phyloP scores from a whole-genome alignment of 2,329 filamentous ascomycete genomes.

The Arthrobotrys sphaeroides region DNA sequence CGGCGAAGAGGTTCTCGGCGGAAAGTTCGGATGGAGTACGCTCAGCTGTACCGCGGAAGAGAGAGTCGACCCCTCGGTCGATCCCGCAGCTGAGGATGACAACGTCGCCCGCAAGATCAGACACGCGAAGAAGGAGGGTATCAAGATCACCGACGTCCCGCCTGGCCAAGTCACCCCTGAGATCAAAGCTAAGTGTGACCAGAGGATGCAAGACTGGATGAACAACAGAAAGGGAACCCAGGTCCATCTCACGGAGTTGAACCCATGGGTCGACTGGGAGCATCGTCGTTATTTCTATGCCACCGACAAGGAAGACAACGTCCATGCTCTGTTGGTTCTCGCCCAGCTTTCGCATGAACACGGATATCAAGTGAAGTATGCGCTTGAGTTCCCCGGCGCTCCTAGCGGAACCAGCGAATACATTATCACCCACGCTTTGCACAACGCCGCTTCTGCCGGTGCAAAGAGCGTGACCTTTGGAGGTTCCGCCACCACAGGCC shows the following conservation, averaged over 20 bases:
- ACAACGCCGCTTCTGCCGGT: slow-evolving; percentile 69
- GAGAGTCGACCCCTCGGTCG: slow-evolving; percentile 78
- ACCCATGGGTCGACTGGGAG: slow-evolving; percentile 82
- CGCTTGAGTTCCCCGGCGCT: slow-evolving; percentile 87
- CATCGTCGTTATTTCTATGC: slow-evolving; percentile 89
- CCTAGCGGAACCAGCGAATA: slow-evolving; percentile 89
- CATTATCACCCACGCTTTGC: slow-evolving; percentile 77
- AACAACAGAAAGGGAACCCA: slow-evolving; percentile 81
- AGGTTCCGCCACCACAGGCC: slow-evolving; percentile 77
- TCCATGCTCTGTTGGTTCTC: slow-evolving; percentile 81
- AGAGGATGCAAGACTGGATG: slow-evolving; percentile 81
- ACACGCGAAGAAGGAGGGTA: slow-evolving; percentile 81
- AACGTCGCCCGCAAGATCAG: slow-evolving; percentile 79
- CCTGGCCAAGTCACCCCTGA: slow-evolving; percentile 69
- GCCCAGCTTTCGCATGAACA: slow-evolving; percentile 81
- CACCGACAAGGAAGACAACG: slow-evolving; percentile 74
- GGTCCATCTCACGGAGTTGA: slow-evolving; percentile 88
- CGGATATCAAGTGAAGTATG: slow-evolving; percentile 95
- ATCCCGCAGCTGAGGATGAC: slow-evolving; percentile 72
- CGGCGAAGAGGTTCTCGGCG: slow-evolving; percentile 80
- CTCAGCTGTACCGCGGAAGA: slow-evolving; percentile 90
- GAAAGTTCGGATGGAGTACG: slow-evolving; percentile 84
- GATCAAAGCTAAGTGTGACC: slow-evolving; percentile 74
- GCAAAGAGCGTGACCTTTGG: slow-evolving; percentile 82
- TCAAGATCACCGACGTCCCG: slow-evolving; percentile 79